Percentiles rank a stretch among this genome's conserved stretches.
Evolutionary conservation across 441 rosid genomes (phyloP).

Genomic region (Populus tomentosa): DNA sequence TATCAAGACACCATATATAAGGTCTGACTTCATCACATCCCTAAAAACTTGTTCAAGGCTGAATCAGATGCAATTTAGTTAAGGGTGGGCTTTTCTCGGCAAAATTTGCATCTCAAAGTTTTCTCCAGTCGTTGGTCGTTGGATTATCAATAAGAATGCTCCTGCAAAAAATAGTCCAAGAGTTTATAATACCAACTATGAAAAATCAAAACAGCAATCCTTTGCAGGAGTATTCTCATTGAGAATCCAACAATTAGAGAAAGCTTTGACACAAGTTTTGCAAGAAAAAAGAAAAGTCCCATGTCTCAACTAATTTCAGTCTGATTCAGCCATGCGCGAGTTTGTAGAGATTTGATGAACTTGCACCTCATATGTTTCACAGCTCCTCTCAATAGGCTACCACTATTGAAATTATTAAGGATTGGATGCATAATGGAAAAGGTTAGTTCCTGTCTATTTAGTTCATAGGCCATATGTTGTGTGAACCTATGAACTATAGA

Average conservation of each 20-base stretch:
- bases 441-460: too few relatives aligned
- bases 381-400: background rate
- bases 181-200: background rate
- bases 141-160: constrained; percentile 30
- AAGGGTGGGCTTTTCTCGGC: constrained; percentile 30
- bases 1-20: background rate
- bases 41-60: background rate
- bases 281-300: background rate
- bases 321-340: too few relatives aligned
- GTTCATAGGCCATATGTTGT: too few relatives aligned
- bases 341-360: too few relatives aligned
- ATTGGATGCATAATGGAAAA: too few relatives aligned
- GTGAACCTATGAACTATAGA: too few relatives aligned
- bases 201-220: too few relatives aligned
- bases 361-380: too few relatives aligned
- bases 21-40: background rate
- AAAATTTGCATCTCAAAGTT: constrained; percentile 46
- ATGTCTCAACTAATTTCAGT: background rate
- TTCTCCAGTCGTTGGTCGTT: constrained; percentile 47
- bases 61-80: background rate
- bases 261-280: too few relatives aligned
- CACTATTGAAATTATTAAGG: background rate
- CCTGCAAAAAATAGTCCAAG: constrained; percentile 39
- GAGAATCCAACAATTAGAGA: too few relatives aligned
- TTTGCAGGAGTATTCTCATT: too few relatives aligned